A percentile compares a stretch with the other conserved stretches of the same genome.
Conservation (phyloP, 2,329 filamentous ascomycete species). For the Neonectria hederae region DNA sequence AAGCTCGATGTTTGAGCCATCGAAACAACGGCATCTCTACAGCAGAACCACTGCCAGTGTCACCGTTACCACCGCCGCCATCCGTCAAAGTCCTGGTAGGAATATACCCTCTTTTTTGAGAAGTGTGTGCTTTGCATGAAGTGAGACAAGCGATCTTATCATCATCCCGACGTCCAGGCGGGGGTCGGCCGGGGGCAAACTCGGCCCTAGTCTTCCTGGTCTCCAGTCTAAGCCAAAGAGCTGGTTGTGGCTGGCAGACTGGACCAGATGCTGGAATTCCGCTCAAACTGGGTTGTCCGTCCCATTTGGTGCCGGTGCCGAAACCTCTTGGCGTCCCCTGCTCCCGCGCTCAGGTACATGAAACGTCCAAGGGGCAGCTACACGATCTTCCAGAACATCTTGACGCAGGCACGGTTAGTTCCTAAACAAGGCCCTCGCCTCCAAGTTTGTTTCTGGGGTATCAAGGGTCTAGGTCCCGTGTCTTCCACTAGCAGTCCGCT, state of each 20-base stretch:
- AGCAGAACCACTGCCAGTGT: slow-evolving; percentile 5
- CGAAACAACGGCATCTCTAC: slow-evolving; percentile 21
- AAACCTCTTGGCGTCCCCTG: slow-evolving; percentile 33
- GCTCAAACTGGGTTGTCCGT: slow-evolving; percentile 10
- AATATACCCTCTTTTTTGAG: not conserved
- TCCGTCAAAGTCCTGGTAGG: slow-evolving; percentile 1
- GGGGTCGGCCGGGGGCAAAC: slow-evolving; percentile 12
- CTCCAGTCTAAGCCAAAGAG: slow-evolving; percentile 8
- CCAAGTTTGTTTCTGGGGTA: slow-evolving; percentile 34
- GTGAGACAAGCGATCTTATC: slow-evolving; percentile 21
- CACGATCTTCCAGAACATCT: slow-evolving; percentile 41
- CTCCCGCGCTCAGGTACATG: slow-evolving; percentile 32
- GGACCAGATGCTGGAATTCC: not conserved
- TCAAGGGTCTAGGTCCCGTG: slow-evolving; percentile 28
- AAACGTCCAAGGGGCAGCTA: slow-evolving; percentile 33
- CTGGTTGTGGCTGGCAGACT: not conserved
- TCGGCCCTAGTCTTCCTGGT: not conserved
- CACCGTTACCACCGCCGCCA: slow-evolving; percentile 21
- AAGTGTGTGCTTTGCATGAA: slow-evolving; percentile 14
- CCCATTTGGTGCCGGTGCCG: slow-evolving; percentile 30
- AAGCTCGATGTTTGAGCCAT: slow-evolving; percentile 17
- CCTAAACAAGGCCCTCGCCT: slow-evolving; percentile 23
- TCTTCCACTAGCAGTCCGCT: slow-evolving; percentile 20
- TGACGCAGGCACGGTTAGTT: slow-evolving; percentile 32
- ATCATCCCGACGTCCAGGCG: slow-evolving; percentile 10